Evolutionary conservation across 129 eudicot genomes (phyloP).

Genomic region (Silybum marianum): DNA sequence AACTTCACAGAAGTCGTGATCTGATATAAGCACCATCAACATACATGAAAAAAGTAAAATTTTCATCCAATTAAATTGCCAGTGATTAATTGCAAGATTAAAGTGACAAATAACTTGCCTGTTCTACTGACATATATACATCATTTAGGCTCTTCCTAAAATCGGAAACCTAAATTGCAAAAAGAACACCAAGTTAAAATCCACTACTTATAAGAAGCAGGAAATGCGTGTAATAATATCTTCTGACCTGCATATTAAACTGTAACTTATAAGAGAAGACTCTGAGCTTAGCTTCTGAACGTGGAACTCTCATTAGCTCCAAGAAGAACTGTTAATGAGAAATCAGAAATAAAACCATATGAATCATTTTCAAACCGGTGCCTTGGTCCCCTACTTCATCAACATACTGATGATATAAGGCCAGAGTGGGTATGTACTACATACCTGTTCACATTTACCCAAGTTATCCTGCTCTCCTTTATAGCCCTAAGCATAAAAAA

Average conservation of each 20-base stretch:
- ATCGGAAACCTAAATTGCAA: constrained; percentile 63
- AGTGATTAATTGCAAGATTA: not conserved
- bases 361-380: not conserved
- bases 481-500: constrained; percentile 57
- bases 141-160: constrained; percentile 52
- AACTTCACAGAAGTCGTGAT: constrained; percentile 76
- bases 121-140: constrained; percentile 79
- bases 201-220: constrained; percentile 4
- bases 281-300: constrained; percentile 81
- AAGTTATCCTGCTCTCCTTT: constrained; percentile 68
- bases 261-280: constrained; percentile 87
- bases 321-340: constrained; percentile 62
- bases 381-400: not conserved
- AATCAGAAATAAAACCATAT: constrained; percentile 14
- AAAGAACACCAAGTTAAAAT: not conserved
- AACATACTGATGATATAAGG: constrained; percentile 8
- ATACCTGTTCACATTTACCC: constrained; percentile 91
- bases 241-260: constrained; percentile 70
- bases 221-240: constrained; percentile 4
- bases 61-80: not conserved
- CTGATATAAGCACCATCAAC: constrained; percentile 55
- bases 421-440: constrained; percentile 19
- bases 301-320: constrained; percentile 90
- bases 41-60: constrained; percentile 15
- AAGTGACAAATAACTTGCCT: constrained; percentile 42